Conservation (phyloP, 1,284 basidiomycete genomes). For the Athelia sp. region DNA sequence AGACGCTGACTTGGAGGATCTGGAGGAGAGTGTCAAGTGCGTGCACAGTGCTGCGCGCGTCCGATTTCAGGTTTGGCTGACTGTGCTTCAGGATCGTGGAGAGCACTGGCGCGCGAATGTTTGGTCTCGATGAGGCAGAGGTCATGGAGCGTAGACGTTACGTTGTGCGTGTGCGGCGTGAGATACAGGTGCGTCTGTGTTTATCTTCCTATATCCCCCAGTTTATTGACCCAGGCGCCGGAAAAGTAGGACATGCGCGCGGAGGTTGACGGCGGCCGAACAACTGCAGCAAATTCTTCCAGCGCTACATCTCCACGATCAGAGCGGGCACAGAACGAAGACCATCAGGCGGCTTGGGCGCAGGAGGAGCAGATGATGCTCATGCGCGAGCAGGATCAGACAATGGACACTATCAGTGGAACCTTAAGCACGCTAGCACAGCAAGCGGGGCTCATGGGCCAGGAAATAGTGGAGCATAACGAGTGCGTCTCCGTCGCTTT, state of each 20-base stretch:
- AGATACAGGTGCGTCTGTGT: conserved; percentile 68
- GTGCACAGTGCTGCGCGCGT: conserved; percentile 12
- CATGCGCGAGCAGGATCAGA: conserved; percentile 72
- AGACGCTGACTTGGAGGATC: conserved; percentile 81
- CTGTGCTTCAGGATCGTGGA: conserved; percentile 66
- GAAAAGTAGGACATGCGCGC: conserved; percentile 66
- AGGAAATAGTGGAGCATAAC: conserved; percentile 83
- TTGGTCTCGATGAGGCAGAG: conserved; percentile 74
- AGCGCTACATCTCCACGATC: conserved; percentile 9
- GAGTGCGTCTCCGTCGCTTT: conserved; percentile 49
- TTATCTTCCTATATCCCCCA: conserved; percentile 7
- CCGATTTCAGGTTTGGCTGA: background rate
- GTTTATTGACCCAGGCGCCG: conserved; percentile 18
- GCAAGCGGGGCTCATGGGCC: conserved; percentile 89
- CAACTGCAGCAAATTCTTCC: conserved; percentile 3
- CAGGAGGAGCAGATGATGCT: conserved; percentile 83
- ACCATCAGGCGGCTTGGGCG: conserved; percentile 75
- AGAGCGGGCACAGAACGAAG: conserved; percentile 33
- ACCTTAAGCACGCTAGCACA: conserved; percentile 77
- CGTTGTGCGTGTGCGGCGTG: conserved; percentile 64
- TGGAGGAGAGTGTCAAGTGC: conserved; percentile 84
- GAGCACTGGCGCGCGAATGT: conserved; percentile 74
- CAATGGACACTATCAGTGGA: conserved; percentile 80
- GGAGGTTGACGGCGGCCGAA: conserved; percentile 32
- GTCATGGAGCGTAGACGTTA: conserved; percentile 71